Conservation (phyloP, 2,329 filamentous ascomycete species). For the Trichoderma simmonsii region DNA sequence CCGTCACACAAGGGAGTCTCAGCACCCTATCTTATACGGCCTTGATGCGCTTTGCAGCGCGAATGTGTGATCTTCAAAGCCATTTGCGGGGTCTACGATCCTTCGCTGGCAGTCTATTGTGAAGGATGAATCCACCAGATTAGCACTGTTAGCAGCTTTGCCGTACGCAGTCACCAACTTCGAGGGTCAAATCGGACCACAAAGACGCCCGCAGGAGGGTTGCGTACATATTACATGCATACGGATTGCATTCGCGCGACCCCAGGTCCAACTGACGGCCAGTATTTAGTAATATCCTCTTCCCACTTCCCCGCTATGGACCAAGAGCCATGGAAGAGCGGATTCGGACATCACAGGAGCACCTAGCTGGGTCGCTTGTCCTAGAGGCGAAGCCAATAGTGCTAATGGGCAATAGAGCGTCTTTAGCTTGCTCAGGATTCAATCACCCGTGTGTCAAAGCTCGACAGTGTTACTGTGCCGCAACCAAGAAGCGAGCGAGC, state of each 20-base stretch:
- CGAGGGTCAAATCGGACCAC: not conserved
- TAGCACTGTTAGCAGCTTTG: not conserved
- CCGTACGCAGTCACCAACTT: not conserved
- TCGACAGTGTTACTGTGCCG: not conserved
- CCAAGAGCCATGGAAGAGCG: not conserved
- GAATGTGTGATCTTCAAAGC: not conserved
- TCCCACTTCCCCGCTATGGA: not conserved
- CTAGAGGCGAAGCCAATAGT: not conserved
- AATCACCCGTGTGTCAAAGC: not conserved
- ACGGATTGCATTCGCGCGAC: not conserved
- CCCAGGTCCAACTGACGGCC: not conserved
- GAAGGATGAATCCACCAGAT: not conserved
- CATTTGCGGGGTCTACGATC: conserved; percentile 1
- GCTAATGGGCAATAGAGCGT: not conserved
- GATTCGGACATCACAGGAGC: not conserved
- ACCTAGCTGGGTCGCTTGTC: not conserved
- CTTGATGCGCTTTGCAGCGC: not conserved
- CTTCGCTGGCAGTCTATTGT: not conserved
- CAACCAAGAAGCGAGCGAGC: not conserved
- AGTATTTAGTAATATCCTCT: not conserved
- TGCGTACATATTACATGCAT: conserved; percentile 4
- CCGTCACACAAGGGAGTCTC: not conserved
- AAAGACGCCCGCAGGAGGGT: conserved; percentile 5
- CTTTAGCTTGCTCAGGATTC: not conserved
- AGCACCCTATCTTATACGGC: not conserved